Evolutionary conservation across 2,329 filamentous ascomycete genomes (phyloP).

Genomic region (Colletotrichum cordylinicola): DNA sequence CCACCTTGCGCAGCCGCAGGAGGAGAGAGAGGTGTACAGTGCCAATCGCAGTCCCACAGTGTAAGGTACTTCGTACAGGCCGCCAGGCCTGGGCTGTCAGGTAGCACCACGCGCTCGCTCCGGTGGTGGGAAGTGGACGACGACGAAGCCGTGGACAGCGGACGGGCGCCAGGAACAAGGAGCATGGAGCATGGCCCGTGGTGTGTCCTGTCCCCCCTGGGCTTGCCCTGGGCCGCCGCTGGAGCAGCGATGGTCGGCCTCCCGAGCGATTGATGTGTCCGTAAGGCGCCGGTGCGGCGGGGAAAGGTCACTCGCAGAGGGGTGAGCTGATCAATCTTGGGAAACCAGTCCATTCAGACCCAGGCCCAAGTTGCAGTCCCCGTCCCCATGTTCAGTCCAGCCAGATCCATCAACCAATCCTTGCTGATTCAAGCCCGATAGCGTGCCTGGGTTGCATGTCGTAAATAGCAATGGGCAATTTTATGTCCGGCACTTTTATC

Average conservation of each 20-base stretch:
- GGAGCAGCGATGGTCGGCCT: constrained; percentile 18
- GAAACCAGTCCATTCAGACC: neutral
- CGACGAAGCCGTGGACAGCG: neutral
- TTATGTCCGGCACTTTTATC: constrained; percentile 4
- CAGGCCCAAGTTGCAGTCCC: neutral
- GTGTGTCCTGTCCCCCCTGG: neutral
- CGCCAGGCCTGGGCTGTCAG: neutral
- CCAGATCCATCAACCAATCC: constrained; percentile 2
- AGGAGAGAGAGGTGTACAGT: neutral
- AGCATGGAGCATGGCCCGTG: constrained; percentile 19
- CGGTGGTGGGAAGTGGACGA: constrained; percentile 5
- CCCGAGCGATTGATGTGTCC: constrained; percentile 17
- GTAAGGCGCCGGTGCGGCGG: constrained; percentile 18
- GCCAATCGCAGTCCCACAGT: constrained; percentile 2
- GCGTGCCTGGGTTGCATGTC: constrained; percentile 11
- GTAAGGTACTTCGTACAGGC: neutral
- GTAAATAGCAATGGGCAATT: constrained; percentile 18
- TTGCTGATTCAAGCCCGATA: neutral
- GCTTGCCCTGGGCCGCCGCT: neutral
- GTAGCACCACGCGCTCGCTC: neutral
- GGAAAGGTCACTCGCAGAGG: constrained; percentile 21
- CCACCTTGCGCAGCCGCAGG: neutral
- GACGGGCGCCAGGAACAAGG: constrained; percentile 20
- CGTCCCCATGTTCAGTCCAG: constrained; percentile 3
- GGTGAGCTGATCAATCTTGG: neutral